Percentiles rank a stretch among this genome's conserved stretches.
phyloP scores from a whole-genome alignment of 257 asterid genomes.

The Solanum chaucha region DNA sequence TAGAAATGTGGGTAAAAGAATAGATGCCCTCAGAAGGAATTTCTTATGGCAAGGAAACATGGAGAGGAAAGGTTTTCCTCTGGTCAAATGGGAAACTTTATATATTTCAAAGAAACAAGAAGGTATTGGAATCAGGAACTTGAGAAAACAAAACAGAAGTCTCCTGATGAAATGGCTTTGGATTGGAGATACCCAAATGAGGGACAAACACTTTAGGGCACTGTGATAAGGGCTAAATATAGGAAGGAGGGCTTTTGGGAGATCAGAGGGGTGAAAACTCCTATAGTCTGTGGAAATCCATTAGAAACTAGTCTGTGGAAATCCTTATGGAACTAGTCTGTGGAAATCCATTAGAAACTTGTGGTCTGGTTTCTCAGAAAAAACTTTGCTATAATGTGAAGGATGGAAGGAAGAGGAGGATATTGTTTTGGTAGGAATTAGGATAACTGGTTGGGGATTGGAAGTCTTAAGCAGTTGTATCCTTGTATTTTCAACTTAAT shows the following conservation, averaged over 20 bases:
- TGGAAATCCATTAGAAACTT: not conserved
- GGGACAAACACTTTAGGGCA: not conserved
- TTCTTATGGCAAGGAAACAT: too few relatives aligned
- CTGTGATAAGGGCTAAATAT: not conserved
- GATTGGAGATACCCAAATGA: not conserved
- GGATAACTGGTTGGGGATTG: not conserved
- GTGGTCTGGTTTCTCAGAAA: not conserved
- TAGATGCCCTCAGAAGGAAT: too few relatives aligned
- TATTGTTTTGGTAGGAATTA: not conserved
- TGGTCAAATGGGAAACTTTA: too few relatives aligned
- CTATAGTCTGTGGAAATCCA: not conserved
- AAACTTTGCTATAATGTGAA: not conserved
- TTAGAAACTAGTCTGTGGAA: not conserved
- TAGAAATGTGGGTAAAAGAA: too few relatives aligned
- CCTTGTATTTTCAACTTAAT: not conserved
- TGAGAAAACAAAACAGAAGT: not conserved
- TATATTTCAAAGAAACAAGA: not conserved
- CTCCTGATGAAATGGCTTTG: not conserved
- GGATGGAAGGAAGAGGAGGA: not conserved
- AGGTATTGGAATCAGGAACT: not conserved
- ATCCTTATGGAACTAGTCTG: not conserved
- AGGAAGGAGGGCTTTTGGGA: not conserved
- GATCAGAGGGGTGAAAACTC: not conserved
- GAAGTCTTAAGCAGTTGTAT: not conserved
- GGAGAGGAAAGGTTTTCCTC: too few relatives aligned